Conservation (phyloP, 1,139 yeast genomes). For the Wickerhamomyces sp. region DNA sequence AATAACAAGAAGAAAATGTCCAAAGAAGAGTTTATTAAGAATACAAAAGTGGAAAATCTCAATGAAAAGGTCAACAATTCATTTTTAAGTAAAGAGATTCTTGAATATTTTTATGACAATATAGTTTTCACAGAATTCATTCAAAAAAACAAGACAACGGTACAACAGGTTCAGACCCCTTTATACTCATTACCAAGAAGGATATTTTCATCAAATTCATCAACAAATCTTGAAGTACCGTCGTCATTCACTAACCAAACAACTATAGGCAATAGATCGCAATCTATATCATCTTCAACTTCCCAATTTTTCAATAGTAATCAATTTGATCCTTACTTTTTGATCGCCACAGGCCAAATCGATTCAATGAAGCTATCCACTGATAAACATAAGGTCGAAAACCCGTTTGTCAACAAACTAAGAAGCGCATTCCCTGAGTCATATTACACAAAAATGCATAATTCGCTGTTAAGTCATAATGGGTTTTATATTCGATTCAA, state of each 20-base stretch:
- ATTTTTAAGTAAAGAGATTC: constrained; percentile 31
- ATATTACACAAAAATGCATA: constrained; percentile 4
- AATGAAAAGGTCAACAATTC: constrained; percentile 23
- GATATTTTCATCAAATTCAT: constrained; percentile 22
- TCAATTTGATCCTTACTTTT: constrained; percentile 31
- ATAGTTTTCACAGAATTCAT: constrained; percentile 51
- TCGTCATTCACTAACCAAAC: neutral
- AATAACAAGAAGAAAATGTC: constrained; percentile 63
- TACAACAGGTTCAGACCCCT: constrained; percentile 9
- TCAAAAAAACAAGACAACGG: constrained; percentile 10
- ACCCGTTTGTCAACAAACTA: constrained; percentile 22
- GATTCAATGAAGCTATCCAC: constrained; percentile 19
- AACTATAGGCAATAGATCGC: constrained; percentile 10
- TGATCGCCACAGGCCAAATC: constrained; percentile 23
- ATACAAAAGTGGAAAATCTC: constrained; percentile 32
- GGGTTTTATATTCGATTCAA: constrained; percentile 17
- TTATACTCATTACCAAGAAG: constrained; percentile 22
- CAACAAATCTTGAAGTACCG: constrained; percentile 18
- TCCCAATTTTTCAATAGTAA: constrained; percentile 19
- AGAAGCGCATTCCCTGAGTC: constrained; percentile 8
- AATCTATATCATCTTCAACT: constrained; percentile 21
- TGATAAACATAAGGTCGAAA: constrained; percentile 13
- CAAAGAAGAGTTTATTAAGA: constrained; percentile 52
- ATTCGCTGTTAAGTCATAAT: constrained; percentile 3
- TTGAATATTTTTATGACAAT: constrained; percentile 59